Base-by-base conservation (phyloP, 805 yeast genomes). In the Cyberlindnera saturnus region DNA sequence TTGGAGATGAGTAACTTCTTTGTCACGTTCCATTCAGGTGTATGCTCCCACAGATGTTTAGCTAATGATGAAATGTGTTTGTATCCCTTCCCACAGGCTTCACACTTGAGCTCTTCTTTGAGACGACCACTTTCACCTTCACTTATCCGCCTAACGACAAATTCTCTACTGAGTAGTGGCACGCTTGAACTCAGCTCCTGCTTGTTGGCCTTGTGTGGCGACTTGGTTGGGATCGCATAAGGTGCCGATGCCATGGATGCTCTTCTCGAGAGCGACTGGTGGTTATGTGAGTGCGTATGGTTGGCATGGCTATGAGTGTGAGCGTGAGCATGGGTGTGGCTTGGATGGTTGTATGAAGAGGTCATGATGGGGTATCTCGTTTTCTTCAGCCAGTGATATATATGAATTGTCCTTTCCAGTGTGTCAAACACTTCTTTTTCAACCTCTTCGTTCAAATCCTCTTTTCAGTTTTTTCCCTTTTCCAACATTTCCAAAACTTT, bases 11-110 rank as follows among this genome's bases (percentile, higher is more conserved):
- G 68, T 42, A 87, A 67, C 60, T 84, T 85, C 52, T 86, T 82
- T 4, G 96, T 88, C 60, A 82, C 82, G 55, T 80, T 85, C 96
- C 96, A 87, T 59, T 88, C 96, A 0, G 96, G 95, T 0, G 96
- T 87, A 61, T 87, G 96, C 59, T 87, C 96, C 96, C 96, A 87
- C 33, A 87, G 65, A 64, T 86, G 95, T 62, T 86, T 86, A 3
- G 95, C 93, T 46, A 86, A 71, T n/a, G 90, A 82, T 1, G 89
- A 81, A 6, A 87, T 83, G 65, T 87, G 96, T 60, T 86, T 88
- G 61, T 87, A 87, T 18, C 93, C 95, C 62, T 87, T 87, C 3
- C 96, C 96, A 56, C 96, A 87, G 4, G 93, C 87, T 62, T 88
- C 95, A 67, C 96, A 87, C 56, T 81, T 81, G 49, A 87, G 72